Percentiles rank a stretch among this genome's conserved stretches.
Evolutionary conservation across 805 yeast species (phyloP).

Genomic region (Candida maesae): DNA sequence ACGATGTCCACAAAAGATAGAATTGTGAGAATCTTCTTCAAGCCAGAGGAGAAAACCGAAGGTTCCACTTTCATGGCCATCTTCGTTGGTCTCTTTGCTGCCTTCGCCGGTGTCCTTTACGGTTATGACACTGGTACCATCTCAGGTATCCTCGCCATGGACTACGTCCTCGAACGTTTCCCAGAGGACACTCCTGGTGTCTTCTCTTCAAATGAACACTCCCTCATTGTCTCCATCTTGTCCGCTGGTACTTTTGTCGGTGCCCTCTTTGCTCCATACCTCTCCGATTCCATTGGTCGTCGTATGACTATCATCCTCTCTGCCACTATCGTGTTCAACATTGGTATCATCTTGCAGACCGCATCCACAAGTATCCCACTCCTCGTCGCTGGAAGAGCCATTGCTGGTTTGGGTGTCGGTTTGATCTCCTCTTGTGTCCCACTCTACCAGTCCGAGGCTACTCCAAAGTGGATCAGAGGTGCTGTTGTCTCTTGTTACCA

Average conservation of each 20-base stretch:
- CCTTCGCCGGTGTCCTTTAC: constrained; percentile 61
- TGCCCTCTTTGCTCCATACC: constrained; percentile 56
- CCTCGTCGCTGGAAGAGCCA: constrained; percentile 59
- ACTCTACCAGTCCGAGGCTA: constrained; percentile 72
- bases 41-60: constrained; percentile 43
- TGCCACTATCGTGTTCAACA: constrained; percentile 43
- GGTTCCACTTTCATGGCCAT: constrained; percentile 47
- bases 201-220: constrained; percentile 45
- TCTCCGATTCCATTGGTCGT: constrained; percentile 53
- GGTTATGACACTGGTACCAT: constrained; percentile 70
- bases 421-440: constrained; percentile 68
- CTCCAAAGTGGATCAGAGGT: constrained; percentile 77
- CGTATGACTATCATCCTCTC: constrained; percentile 39
- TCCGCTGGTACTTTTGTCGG: constrained; percentile 73
- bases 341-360: constrained; percentile 50
- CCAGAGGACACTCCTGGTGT: constrained; percentile 32
- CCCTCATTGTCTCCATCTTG: constrained; percentile 61
- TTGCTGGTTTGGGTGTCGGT: constrained; percentile 74
- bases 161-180: constrained; percentile 41
- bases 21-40: constrained; percentile 31
- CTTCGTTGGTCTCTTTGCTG: constrained; percentile 56
- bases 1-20: constrained; percentile 1
- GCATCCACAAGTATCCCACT: constrained; percentile 42
- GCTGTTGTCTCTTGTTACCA: constrained; percentile 74
- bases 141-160: constrained; percentile 64